Evolutionary conservation across 2,329 filamentous ascomycete species (phyloP), one percentile per base, ranked within the genome.

Genomic region (Penicillium sumatraense): DNA sequence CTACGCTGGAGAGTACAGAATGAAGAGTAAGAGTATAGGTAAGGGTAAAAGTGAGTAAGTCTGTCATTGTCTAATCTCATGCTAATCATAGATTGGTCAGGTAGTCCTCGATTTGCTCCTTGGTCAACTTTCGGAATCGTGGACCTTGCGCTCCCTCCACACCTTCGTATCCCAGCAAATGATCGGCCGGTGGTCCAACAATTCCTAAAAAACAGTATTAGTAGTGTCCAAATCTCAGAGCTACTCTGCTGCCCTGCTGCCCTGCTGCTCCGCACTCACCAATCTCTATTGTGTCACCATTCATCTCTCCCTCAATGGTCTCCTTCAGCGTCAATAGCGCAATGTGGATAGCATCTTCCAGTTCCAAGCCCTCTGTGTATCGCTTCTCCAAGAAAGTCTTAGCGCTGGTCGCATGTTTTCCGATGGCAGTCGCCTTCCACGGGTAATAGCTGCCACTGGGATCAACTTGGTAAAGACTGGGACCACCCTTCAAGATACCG

Each of bases 341-440:
- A 80, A 99, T 99, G 78, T 99, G 95, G 66, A 99, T 95, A 9
- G 95, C 95, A 77, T 99, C 95, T 79, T 99, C 95, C 61, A 99
- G 82, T 83, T 99, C 95, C 72, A 99, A 80, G 36, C 93, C 93
- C 74, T 99, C 95, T 4, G 93, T 97, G 80, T 98, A 99, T 78
- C 95, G 85, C 88, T 99, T 99, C 84, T 99, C 95, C 74, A 99
- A 79, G 81, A 99, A 99, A 0, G 95, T 99, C 86, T 99, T 99
- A 53, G 95, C 95, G 70, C 92, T 96, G 36, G 95, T 96, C 50
- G 95, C 95, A 72, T 93, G 96, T 86, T 99, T 99, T 71, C 95
- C 95, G 71, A 99, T 99, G 49, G 95, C 95, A 46, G 95, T 99
- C 38, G 95, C 95, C 83, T 99, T 99, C 95, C 95, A 99, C 3